Conservation (phyloP, 768 basidiomycete species). For the Mycena belliarum region DNA sequence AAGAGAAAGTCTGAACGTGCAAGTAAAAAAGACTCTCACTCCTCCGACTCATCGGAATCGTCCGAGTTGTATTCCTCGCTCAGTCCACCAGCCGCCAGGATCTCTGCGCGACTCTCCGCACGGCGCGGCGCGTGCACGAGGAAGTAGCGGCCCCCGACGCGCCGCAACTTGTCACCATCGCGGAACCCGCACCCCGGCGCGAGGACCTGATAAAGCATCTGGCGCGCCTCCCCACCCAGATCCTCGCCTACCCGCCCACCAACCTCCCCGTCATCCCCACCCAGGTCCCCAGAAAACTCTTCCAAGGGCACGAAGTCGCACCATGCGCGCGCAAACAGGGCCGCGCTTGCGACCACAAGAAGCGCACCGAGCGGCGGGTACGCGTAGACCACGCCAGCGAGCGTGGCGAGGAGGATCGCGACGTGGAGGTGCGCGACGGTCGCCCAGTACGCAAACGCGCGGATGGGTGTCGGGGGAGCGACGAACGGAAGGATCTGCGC, state of each 20-base stretch:
- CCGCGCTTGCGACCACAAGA: background rate
- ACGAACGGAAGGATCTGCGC: slow-evolving; percentile 7
- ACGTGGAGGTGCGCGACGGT: slow-evolving; percentile 19
- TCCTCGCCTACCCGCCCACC: background rate
- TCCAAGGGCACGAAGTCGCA: slow-evolving; percentile 3
- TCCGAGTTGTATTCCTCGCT: slow-evolving; percentile 4
- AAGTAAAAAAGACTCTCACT: background rate
- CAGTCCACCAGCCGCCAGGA: slow-evolving; percentile 8
- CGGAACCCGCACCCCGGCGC: slow-evolving; percentile 11
- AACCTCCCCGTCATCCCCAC: background rate
- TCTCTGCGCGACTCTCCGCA: slow-evolving; percentile 1
- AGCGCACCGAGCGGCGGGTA: slow-evolving; percentile 2
- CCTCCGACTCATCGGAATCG: background rate
- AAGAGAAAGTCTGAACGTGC: too few species aligned
- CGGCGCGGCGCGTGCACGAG: background rate
- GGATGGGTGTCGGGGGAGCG: slow-evolving; percentile 6
- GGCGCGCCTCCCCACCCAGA: slow-evolving; percentile 9
- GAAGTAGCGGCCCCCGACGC: slow-evolving; percentile 5
- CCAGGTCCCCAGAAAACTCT: too few species aligned
- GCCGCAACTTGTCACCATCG: slow-evolving; percentile 3
- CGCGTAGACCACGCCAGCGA: slow-evolving; percentile 4
- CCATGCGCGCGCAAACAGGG: slow-evolving; percentile 6
- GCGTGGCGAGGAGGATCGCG: slow-evolving; percentile 11
- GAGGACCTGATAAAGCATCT: slow-evolving; percentile 15
- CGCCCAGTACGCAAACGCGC: slow-evolving; percentile 18